Conservation (phyloP, 352 stramenopile genomes). For the Phytopythium aichiense region DNA sequence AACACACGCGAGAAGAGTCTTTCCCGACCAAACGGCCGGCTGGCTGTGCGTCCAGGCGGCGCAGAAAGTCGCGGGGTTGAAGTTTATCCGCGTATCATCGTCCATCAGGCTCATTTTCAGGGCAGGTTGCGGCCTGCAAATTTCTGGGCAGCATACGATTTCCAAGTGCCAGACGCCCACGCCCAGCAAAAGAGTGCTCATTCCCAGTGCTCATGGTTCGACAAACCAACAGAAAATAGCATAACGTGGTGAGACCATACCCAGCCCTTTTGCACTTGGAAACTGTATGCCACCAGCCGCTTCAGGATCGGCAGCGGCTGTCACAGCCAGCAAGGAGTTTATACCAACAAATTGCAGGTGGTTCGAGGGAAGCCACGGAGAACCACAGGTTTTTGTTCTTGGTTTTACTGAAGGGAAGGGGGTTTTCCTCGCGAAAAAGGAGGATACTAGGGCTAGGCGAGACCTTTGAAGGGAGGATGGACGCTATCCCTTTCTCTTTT, state of each 20-base stretch:
- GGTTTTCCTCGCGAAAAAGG: not conserved
- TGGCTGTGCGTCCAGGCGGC: not conserved
- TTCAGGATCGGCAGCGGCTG: not conserved
- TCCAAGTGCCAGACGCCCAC: not conserved
- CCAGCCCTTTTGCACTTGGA: not conserved
- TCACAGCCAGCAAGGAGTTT: not conserved
- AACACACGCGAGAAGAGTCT: not conserved
- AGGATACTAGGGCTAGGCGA: not conserved
- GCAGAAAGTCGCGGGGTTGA: not conserved
- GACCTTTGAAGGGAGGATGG: too few species aligned
- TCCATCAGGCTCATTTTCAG: not conserved
- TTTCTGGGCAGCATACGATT: not conserved
- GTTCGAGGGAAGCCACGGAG: not conserved
- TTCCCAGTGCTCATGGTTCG: not conserved
- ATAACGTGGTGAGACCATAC: not conserved
- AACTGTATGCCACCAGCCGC: not conserved
- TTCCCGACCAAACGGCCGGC: too few species aligned
- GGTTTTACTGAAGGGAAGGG: not conserved
- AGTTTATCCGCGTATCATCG: not conserved
- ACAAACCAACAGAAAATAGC: not conserved
- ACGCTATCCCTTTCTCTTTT: not conserved
- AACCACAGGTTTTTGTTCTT: slow-evolving; percentile 1
- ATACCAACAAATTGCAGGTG: not conserved
- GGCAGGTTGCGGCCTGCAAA: not conserved
- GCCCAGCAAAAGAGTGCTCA: not conserved